Evolutionary conservation across 495 filamentous ascomycete genomes (phyloP).

Genomic region (Xylaria scruposa): DNA sequence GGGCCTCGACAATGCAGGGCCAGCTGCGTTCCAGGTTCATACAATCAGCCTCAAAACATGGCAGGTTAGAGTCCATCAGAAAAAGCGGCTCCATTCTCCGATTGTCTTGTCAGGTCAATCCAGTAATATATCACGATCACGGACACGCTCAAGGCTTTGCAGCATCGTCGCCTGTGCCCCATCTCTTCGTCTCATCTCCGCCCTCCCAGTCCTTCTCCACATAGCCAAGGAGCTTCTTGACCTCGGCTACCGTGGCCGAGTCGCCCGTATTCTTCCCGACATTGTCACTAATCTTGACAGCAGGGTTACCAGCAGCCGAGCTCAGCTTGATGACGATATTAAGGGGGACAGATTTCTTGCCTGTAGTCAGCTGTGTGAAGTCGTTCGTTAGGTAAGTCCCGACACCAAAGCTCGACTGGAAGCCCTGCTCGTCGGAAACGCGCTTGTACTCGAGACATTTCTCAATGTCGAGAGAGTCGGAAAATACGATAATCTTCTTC

Average conservation of each 20-base stretch:
- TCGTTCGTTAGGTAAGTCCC: slow-evolving; percentile 97
- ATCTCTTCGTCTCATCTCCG: slow-evolving; percentile 84
- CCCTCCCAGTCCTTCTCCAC: slow-evolving; percentile 80
- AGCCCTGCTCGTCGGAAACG: slow-evolving; percentile 77
- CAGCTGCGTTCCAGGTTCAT: neutral
- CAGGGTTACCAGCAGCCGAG: slow-evolving; percentile 79
- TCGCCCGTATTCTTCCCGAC: slow-evolving; percentile 96
- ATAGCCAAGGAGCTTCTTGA: slow-evolving; percentile 87
- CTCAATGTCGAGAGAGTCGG: slow-evolving; percentile 91
- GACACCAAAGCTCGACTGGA: slow-evolving; percentile 86
- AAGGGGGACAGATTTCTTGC: slow-evolving; percentile 86
- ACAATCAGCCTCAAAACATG: neutral
- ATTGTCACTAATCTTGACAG: slow-evolving; percentile 97
- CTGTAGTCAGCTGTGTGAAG: slow-evolving; percentile 69
- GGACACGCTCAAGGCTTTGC: neutral
- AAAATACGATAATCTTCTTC: slow-evolving; percentile 95
- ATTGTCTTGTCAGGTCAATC: neutral
- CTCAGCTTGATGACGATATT: slow-evolving; percentile 98
- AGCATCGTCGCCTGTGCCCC: slow-evolving; percentile 56
- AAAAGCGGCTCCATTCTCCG: neutral
- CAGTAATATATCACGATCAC: neutral
- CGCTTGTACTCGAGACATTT: slow-evolving; percentile 88
- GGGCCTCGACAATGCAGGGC: neutral
- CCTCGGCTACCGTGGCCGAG: slow-evolving; percentile 73
- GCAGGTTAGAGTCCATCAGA: neutral